phyloP scores from a whole-genome alignment of 1,284 basidiomycete genomes.

The Boletus putidus region DNA sequence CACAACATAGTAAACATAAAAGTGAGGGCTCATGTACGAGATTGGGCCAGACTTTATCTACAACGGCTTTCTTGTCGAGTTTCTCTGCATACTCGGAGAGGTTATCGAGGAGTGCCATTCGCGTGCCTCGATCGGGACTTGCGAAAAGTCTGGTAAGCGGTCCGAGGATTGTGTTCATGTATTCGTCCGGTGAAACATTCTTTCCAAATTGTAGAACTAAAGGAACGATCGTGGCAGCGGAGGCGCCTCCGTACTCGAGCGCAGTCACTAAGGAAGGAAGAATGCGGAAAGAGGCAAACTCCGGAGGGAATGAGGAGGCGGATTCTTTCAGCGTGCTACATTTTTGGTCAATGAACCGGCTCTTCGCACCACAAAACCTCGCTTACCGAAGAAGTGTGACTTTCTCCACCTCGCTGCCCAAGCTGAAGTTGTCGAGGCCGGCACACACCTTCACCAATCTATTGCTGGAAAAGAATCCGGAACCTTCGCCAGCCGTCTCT shows the following conservation, averaged over 20 bases:
- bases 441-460: constrained; percentile 82
- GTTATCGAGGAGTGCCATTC: constrained; percentile 91
- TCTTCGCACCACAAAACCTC: background rate
- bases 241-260: constrained; percentile 81
- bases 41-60: constrained; percentile 91
- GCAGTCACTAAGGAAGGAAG: constrained; percentile 86
- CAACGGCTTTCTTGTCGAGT: constrained; percentile 81
- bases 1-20: background rate
- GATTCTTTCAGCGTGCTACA: constrained; percentile 78
- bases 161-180: constrained; percentile 65
- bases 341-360: background rate
- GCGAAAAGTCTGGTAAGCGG: constrained; percentile 84
- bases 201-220: constrained; percentile 80
- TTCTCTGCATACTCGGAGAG: constrained; percentile 84
- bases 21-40: constrained; percentile 55
- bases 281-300: constrained; percentile 85
- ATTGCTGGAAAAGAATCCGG: constrained; percentile 87
- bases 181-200: constrained; percentile 71
- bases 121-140: constrained; percentile 87
- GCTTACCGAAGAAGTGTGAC: constrained; percentile 64
- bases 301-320: constrained; percentile 76
- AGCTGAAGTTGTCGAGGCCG: constrained; percentile 84
- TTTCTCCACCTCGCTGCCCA: constrained; percentile 85
- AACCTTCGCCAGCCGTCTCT: constrained; percentile 51
- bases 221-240: constrained; percentile 77